Evolutionary conservation across 1,284 basidiomycete species (phyloP), one percentile per base, ranked within the genome.

Genomic region (Porphyrellus sp.): DNA sequence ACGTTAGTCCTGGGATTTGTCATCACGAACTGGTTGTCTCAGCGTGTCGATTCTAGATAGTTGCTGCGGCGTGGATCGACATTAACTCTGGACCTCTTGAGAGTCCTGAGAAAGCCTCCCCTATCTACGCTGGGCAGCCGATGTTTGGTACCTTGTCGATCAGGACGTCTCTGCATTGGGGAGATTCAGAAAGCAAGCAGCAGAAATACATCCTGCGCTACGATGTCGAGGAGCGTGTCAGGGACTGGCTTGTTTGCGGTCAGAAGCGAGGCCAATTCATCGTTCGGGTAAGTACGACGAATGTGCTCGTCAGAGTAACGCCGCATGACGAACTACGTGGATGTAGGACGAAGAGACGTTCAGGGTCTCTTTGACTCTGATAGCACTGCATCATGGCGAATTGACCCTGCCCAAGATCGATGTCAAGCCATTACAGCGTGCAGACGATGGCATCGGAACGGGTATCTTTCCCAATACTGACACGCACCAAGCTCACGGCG

Each of bases 231-330:
- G 87, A 91, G 57, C 77, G 82, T 68, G 76, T 82, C 13, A 80
- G 78, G 44, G 89, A 91, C 59, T 93, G 91, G 91, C 74, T 93
- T 3, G 80, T 93, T 13, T 89, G 87, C 57, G 91, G 91, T 11
- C 77, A 78, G 38, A 91, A 90, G 67, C 79, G 83, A 45, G 91
- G 89, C 1, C 85, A 89, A 59, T 91, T 91, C 59, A 57, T 76
- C 24, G 89, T 86, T 11, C 77, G 72, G 69, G 89, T 87, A 60
- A 53, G 76, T 57, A 30, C 7, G 8, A 46, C 12, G 12, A 48
- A 42, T 23, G 18, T 44, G 20, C 54, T 8, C 16, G 18, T 7
- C 35, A 41, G 11, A 39, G 16, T 13, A 18, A 46, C 33, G 37
- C 41, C 23, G 39, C 40, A 30, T 31, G 3, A 31, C 51, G 33